Percentiles rank a stretch among this genome's conserved stretches.
Conservation (phyloP, 805 yeast species). For the Tetrapisispora arboricola region DNA sequence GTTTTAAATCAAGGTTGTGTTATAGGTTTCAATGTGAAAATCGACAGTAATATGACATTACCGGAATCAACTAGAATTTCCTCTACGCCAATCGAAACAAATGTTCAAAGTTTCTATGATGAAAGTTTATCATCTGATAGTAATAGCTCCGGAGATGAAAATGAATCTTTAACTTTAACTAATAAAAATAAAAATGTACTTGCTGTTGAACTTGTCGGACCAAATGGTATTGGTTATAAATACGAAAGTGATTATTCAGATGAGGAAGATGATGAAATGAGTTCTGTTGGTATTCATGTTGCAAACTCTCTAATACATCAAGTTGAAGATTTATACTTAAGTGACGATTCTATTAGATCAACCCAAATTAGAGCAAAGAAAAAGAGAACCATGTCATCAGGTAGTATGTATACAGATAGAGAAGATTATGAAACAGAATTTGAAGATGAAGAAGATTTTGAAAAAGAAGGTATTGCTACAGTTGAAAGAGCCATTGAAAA, state of each 20-base stretch:
- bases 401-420: slow-evolving; percentile 37
- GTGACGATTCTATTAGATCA: slow-evolving; percentile 52
- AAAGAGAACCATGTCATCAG: slow-evolving; percentile 34
- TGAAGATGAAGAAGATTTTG: slow-evolving; percentile 62
- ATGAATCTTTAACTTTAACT: slow-evolving; percentile 2
- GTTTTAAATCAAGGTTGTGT: slow-evolving; percentile 60
- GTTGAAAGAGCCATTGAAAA: slow-evolving; percentile 85
- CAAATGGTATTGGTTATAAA: slow-evolving; percentile 28
- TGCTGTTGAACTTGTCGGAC: slow-evolving; percentile 28
- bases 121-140: slow-evolving; percentile 25
- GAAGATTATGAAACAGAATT: slow-evolving; percentile 31
- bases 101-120: slow-evolving; percentile 22
- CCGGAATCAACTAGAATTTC: slow-evolving; percentile 44
- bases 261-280: slow-evolving; percentile 20
- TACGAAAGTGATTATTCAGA: slow-evolving; percentile 31
- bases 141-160: slow-evolving; percentile 13
- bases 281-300: slow-evolving; percentile 15
- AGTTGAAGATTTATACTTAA: slow-evolving; percentile 38
- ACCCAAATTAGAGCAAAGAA: slow-evolving; percentile 37
- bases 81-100: slow-evolving; percentile 34
- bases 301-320: slow-evolving; percentile 35
- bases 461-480: slow-evolving; percentile 85
- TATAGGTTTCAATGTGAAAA: slow-evolving; percentile 62
- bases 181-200: slow-evolving; percentile 8
- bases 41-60: slow-evolving; percentile 45